These are phyloP conservation scores for Septoria petroselini DNA, from an alignment of 2,329 filamentous ascomycete genomes.

Conservation along the genomic window DNA sequence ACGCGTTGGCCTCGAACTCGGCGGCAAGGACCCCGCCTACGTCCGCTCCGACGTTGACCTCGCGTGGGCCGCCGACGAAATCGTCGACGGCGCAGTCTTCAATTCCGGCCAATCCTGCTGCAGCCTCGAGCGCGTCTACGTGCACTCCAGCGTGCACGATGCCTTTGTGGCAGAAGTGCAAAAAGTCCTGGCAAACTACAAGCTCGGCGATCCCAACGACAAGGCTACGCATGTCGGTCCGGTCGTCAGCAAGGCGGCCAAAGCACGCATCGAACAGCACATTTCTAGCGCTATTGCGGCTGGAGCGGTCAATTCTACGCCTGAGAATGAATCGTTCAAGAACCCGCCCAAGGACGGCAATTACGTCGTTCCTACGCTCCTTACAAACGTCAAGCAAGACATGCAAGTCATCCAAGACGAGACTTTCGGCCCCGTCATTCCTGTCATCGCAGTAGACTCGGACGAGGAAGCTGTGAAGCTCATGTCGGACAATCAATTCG, in stretches of 20 bases:
- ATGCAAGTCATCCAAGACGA: conserved; percentile 92
- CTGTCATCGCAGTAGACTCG: conserved; percentile 77
- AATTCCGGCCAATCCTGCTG: conserved; percentile 99
- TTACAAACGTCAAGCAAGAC: conserved; percentile 73
- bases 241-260: conserved; percentile 77
- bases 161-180: conserved; percentile 75
- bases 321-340: conserved; percentile 73
- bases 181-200: conserved; percentile 73
- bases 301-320: conserved; percentile 80
- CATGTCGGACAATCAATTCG: conserved; percentile 96
- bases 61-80: conserved; percentile 87
- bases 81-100: conserved; percentile 93
- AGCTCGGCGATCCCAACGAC: conserved; percentile 82
- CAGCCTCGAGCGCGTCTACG: conserved; percentile 86
- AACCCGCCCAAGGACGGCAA: conserved; percentile 75
- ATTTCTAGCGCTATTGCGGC: conserved; percentile 78
- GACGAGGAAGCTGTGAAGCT: conserved; percentile 77
- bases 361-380: conserved; percentile 80
- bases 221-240: conserved; percentile 79
- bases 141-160: conserved; percentile 80
- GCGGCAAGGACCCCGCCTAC: conserved; percentile 93
- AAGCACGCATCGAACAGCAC: conserved; percentile 71
- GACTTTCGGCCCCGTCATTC: conserved; percentile 90
- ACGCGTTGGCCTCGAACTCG: conserved; percentile 83
- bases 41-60: conserved; percentile 81